These are phyloP conservation scores for Hymenoscyphus salicellus DNA, from an alignment of 2,329 filamentous ascomycete species.

Conservation along the genomic window DNA sequence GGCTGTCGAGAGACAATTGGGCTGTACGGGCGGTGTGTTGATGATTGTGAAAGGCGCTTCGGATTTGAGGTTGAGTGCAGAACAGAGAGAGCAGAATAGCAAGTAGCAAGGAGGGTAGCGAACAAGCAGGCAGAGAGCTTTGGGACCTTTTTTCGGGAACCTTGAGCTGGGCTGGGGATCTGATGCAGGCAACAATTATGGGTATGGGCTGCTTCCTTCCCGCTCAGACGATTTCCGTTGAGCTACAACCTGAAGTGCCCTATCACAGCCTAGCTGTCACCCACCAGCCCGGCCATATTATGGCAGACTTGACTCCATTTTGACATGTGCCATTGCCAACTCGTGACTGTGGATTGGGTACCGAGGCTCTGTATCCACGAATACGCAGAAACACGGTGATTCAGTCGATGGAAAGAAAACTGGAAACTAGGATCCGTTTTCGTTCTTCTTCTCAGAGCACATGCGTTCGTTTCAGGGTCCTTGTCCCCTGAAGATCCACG, in stretches of 20 bases:
- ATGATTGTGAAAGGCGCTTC: neutral
- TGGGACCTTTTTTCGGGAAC: neutral
- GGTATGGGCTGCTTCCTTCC: neutral
- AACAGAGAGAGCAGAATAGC: neutral
- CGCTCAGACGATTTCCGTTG: neutral
- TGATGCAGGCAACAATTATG: neutral
- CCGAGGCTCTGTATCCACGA: neutral
- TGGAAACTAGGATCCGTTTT: neutral
- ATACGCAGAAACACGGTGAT: neutral
- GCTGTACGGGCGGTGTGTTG: neutral
- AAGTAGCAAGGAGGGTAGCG: neutral
- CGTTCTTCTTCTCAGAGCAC: neutral
- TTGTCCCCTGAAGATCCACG: neutral
- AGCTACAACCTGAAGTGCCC: neutral
- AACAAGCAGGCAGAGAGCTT: neutral
- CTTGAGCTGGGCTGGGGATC: neutral
- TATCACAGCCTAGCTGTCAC: neutral
- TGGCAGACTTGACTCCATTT: neutral
- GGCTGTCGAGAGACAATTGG: neutral
- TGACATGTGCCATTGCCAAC: conserved; percentile 8
- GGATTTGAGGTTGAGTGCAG: neutral
- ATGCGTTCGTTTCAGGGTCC: neutral
- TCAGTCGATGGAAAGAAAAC: neutral
- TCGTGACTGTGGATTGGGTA: neutral
- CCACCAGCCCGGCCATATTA: neutral